Conservation (phyloP, 2,329 filamentous ascomycete species). For the Alternaria metachromatica region DNA sequence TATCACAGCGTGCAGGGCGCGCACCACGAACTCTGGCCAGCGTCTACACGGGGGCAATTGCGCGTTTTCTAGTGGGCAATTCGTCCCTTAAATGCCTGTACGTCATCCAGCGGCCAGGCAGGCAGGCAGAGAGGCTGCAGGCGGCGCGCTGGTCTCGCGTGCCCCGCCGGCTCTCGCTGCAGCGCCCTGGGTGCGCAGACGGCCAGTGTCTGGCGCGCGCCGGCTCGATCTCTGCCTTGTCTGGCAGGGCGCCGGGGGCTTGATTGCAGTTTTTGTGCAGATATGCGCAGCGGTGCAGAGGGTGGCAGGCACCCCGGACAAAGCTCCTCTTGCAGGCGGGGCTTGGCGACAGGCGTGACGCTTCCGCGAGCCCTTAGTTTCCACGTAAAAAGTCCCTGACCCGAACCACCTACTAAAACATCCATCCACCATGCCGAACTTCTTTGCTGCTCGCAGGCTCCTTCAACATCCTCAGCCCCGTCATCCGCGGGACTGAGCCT, state of each 20-base stretch:
- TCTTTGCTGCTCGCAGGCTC: conserved; percentile 51
- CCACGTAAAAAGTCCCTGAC: conserved; percentile 42
- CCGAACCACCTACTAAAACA: conserved; percentile 44
- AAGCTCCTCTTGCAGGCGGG: conserved; percentile 23
- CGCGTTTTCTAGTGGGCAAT: conserved; percentile 39
- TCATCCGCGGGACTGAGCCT: conserved; percentile 58
- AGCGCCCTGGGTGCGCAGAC: background rate
- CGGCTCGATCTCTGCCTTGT: background rate
- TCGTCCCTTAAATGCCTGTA: conserved; percentile 17
- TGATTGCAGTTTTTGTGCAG: conserved; percentile 6
- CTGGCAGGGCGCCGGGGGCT: background rate
- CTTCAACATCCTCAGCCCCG: conserved; percentile 56
- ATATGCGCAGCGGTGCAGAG: conserved; percentile 1
- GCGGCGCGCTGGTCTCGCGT: conserved; percentile 22
- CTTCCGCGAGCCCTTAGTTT: conserved; percentile 25
- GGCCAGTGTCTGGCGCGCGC: background rate
- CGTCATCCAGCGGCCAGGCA: conserved; percentile 18
- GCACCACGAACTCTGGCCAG: conserved; percentile 28
- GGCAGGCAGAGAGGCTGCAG: conserved; percentile 24
- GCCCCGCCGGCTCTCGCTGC: conserved; percentile 20
- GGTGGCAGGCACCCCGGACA: conserved; percentile 17
- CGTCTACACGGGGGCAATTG: conserved; percentile 37
- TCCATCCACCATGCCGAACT: conserved; percentile 48
- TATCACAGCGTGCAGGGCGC: conserved; percentile 17
- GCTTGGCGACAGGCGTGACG: conserved; percentile 26